phyloP scores from a whole-genome alignment of 2,329 filamentous ascomycete species.

The Didymella segeticola region DNA sequence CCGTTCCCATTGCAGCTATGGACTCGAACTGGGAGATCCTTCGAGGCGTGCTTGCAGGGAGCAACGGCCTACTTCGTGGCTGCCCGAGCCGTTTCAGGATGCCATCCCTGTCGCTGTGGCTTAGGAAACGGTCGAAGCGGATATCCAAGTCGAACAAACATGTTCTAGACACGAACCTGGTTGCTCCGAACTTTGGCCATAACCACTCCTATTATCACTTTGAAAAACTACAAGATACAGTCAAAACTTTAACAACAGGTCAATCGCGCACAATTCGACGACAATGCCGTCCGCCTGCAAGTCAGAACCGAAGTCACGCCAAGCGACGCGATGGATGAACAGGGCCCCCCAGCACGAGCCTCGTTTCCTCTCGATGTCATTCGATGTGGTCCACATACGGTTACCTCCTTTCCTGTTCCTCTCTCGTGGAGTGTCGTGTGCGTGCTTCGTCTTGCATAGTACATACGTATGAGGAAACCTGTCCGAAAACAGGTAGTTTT shows the following conservation, averaged over 20 bases:
- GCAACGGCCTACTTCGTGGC: constrained; percentile 5
- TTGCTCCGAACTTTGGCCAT: neutral
- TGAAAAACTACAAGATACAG: neutral
- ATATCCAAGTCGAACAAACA: neutral
- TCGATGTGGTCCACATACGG: constrained; percentile 26
- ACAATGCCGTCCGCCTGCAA: constrained; percentile 29
- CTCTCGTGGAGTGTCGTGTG: constrained; percentile 10
- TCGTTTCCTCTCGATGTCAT: constrained; percentile 26
- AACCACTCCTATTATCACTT: neutral
- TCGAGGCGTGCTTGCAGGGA: constrained; percentile 2
- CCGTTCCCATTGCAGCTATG: neutral
- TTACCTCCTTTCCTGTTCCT: constrained; percentile 29
- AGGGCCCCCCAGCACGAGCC: constrained; percentile 27
- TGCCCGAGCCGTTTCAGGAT: constrained; percentile 24
- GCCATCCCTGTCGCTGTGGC: constrained; percentile 19
- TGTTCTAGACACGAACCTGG: neutral
- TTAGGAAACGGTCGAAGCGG: constrained; percentile 3
- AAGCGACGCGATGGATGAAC: constrained; percentile 36
- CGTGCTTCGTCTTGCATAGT: constrained; percentile 23
- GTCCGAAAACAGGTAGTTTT: constrained; percentile 22
- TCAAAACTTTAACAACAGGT: neutral
- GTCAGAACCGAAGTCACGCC: constrained; percentile 37
- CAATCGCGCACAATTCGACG: neutral
- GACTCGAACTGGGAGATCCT: neutral
- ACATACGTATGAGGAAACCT: constrained; percentile 13